These are phyloP conservation scores for Brachypodium distachyon DNA, from an alignment of 202 grass and related monocot species.

Conservation along the genomic window DNA sequence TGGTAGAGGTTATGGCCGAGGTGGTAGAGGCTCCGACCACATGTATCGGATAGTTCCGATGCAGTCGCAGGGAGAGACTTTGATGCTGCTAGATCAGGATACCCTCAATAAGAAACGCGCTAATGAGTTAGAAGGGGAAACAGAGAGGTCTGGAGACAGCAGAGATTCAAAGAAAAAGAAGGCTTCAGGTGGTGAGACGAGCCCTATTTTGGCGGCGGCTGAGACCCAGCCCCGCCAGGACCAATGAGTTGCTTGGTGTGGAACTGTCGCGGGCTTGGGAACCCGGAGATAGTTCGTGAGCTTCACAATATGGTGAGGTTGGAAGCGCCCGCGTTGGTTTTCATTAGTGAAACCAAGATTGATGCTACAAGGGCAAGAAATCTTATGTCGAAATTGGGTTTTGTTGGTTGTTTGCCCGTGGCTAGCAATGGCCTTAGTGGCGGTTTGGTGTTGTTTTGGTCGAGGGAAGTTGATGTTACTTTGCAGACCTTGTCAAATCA, in stretches of 20 bases:
- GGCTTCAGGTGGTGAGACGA: neutral
- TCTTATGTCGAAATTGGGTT: neutral
- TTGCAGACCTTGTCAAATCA: no score
- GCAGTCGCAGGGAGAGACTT: no score
- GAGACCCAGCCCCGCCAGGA: neutral
- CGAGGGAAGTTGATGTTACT: neutral
- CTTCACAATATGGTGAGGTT: neutral
- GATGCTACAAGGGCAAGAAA: neutral
- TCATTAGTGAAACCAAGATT: neutral
- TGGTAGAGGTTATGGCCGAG: neutral
- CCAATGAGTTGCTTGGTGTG: neutral
- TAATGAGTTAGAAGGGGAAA: neutral
- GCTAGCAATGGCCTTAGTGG: neutral
- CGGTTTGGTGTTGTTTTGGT: neutral
- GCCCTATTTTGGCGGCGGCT: neutral
- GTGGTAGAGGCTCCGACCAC: no score
- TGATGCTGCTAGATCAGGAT: neutral
- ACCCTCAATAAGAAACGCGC: neutral
- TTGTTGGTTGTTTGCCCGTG: neutral
- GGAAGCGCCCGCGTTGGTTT: neutral
- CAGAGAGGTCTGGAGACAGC: neutral
- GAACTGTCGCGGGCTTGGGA: neutral
- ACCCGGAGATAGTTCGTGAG: neutral
- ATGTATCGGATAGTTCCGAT: neutral
- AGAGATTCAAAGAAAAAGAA: neutral